Base-by-base conservation (phyloP, 2,329 filamentous ascomycete species). In the Hymenoscyphus salicellus region DNA sequence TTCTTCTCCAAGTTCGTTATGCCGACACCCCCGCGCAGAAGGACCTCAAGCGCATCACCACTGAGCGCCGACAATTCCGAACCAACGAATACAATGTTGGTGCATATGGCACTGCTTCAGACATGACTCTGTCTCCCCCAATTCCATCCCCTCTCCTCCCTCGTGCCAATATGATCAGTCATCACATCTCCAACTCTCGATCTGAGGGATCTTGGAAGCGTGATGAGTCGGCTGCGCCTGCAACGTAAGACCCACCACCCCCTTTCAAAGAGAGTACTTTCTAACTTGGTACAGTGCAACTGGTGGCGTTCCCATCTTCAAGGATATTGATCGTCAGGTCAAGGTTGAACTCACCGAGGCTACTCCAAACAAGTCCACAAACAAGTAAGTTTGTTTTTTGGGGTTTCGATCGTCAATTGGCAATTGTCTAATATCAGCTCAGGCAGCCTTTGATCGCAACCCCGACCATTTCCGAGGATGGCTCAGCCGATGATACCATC, bases 1-100 rank as follows among this genome's bases (percentile, higher is more conserved):
- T 95, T 69, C 88, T 93, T 68, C 86, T 95, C 79, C 93, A 97
- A 79, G 93, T 99, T 71, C 93, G 95, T 70, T 99, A 96, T 77
- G 94, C 96, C 68, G 95, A 99, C 75, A 99, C 95, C 43, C 92
- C 95, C 63, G 91, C 94, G 68, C 95, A 99, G 79, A 99, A 99
- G 69, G 88, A 95, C 75, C 84, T 99, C 71, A 99, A 99, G 84
- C 90, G 95, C 69, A 90, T 97, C 76, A 98, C 94, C 52, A 93
- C 95, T 36, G 93, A 97, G 76, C 92, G 93, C 64, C 93, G 95
- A 66, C 92, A 96, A 75, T 98, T 97, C 80, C 92, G 95, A 65
- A 95, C 94, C 65, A 95, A 95, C 64, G 95, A 98, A 81, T 98
- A 98, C 79, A 93, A 93, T 72, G 88, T 89, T 66, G 86, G 87